These are phyloP conservation scores for Eimeria brunetti DNA, from an alignment of 169 alveolate species.

Conservation along the genomic window DNA sequence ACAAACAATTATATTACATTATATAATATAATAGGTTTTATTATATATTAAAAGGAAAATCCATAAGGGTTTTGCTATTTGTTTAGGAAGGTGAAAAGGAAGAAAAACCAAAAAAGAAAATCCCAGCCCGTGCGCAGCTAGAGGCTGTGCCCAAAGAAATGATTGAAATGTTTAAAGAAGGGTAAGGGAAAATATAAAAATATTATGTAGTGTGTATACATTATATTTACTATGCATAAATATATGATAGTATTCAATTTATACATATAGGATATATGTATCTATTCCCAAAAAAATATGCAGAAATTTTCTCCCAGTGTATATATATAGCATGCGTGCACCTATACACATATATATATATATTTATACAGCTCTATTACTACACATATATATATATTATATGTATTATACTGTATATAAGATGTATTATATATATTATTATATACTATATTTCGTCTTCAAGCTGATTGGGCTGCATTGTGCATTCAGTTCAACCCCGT, in stretches of 20 bases:
- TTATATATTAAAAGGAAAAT: too few species aligned
- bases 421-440: neutral
- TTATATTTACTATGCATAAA: too few species aligned
- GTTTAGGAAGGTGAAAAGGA: neutral
- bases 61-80: neutral
- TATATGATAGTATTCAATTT: too few species aligned
- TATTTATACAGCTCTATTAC: too few species aligned
- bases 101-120: neutral
- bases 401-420: too few species aligned
- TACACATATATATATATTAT: neutral
- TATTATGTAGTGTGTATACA: too few species aligned
- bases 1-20: too few species aligned
- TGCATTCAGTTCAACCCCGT: neutral
- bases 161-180: neutral
- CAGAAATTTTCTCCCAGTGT: too few species aligned
- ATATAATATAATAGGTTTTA: too few species aligned
- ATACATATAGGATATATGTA: too few species aligned
- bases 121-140: neutral
- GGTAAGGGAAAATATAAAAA: neutral
- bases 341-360: too few species aligned
- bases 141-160: constrained; percentile 52
- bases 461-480: neutral
- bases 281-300: too few species aligned
- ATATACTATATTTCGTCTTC: neutral
- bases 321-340: neutral